These are phyloP conservation scores for Allium fistulosum DNA, from an alignment of 106 monocot species.

Conservation along the genomic window DNA sequence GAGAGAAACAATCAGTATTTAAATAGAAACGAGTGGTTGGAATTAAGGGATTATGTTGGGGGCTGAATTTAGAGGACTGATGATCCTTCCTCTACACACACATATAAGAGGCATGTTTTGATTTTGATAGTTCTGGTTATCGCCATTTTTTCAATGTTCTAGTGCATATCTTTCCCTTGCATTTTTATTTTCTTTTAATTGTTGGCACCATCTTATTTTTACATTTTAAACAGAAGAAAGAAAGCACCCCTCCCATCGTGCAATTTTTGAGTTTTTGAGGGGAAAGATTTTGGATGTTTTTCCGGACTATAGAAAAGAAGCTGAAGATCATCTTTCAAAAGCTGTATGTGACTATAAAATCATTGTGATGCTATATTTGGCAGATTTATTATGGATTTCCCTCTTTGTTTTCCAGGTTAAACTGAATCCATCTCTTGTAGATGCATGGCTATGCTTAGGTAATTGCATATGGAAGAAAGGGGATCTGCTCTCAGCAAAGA, in stretches of 20 bases:
- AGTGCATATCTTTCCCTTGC: too few relatives aligned
- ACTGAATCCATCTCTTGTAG: conserved; percentile 84
- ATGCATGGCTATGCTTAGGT: conserved; percentile 96
- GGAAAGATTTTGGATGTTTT: conserved; percentile 61
- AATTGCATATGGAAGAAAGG: conserved; percentile 99
- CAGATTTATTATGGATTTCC: conserved; percentile 3
- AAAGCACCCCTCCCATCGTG: conserved; percentile 45
- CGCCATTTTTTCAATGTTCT: too few relatives aligned
- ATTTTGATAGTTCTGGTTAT: too few relatives aligned
- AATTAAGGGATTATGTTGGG: too few relatives aligned
- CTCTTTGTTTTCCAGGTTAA: conserved; percentile 73
- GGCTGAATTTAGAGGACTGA: too few relatives aligned
- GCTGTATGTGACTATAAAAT: conserved; percentile 37
- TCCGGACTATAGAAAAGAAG: conserved; percentile 66
- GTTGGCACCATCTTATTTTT: neutral
- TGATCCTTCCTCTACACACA: too few relatives aligned
- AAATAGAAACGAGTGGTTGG: too few relatives aligned
- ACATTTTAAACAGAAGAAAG: conserved; percentile 33
- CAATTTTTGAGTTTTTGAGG: conserved; percentile 50
- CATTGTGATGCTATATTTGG: conserved; percentile 3
- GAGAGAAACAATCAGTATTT: too few relatives aligned
- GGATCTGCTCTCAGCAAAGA: conserved; percentile 72
- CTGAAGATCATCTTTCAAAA: conserved; percentile 83
- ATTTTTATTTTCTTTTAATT: neutral
- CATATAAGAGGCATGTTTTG: too few relatives aligned